Percentiles rank a stretch among this genome's conserved stretches.
Conservation (phyloP, 129 eudicot genomes). For the Chrysanthemum seticuspe region DNA sequence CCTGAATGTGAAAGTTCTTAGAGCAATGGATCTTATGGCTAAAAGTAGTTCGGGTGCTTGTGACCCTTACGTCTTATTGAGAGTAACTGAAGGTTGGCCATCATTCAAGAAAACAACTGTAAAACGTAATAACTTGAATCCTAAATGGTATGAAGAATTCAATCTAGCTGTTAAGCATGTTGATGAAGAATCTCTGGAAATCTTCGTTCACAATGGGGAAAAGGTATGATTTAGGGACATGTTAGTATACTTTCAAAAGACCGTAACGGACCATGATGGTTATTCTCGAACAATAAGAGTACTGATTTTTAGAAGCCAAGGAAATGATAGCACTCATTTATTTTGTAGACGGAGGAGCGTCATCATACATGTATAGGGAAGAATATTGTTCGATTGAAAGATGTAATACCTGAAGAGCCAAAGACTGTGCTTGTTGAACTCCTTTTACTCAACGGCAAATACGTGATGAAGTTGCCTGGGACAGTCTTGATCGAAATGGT, state of each 20-base stretch:
- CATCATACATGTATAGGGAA: background rate
- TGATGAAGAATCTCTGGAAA: background rate
- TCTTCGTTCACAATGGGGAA: background rate
- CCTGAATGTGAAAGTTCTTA: background rate
- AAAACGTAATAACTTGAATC: background rate
- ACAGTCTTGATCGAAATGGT: conserved; percentile 22
- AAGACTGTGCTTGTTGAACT: background rate
- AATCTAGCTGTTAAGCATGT: background rate
- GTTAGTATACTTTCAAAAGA: background rate
- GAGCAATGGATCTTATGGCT: background rate
- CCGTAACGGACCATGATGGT: background rate
- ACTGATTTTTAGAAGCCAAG: too few species aligned
- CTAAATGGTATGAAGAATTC: background rate
- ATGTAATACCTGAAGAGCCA: background rate
- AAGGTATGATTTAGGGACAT: background rate
- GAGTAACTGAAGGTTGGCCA: too few species aligned
- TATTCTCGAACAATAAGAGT: background rate
- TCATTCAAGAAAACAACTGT: background rate
- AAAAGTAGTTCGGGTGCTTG: background rate
- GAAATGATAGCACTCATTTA: too few species aligned
- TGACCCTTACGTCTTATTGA: background rate
- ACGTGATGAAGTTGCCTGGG: conserved; percentile 21
- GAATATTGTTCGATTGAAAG: background rate
- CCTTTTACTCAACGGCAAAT: too few species aligned
- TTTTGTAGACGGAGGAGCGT: background rate